Conservation (phyloP, 2,329 filamentous ascomycete genomes). For the Microcyclosporella mali region DNA sequence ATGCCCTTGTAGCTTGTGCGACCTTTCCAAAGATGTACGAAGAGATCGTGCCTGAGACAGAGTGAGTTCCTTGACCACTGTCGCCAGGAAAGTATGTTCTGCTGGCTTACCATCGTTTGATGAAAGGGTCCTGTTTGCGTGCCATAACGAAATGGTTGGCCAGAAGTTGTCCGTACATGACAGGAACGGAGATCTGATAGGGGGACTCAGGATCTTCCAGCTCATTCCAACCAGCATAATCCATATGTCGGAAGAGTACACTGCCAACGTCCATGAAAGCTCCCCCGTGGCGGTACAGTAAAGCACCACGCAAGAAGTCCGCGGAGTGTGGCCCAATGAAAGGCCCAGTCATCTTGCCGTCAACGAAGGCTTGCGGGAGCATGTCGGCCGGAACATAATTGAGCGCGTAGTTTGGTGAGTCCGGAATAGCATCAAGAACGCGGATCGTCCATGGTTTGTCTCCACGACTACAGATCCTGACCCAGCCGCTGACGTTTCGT, state of each 20-base stretch:
- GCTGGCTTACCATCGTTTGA: constrained; percentile 1
- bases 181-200: constrained; percentile 28
- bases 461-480: constrained; percentile 31
- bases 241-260: constrained; percentile 35
- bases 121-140: constrained; percentile 38
- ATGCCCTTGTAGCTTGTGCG: constrained; percentile 11
- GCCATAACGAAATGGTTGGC: constrained; percentile 42
- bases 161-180: constrained; percentile 25
- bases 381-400: constrained; percentile 35
- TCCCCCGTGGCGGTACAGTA: constrained; percentile 36
- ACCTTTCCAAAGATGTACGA: constrained; percentile 7
- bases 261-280: constrained; percentile 39
- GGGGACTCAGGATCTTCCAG: constrained; percentile 35
- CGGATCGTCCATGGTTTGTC: constrained; percentile 37
- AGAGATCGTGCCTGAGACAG: constrained; percentile 19
- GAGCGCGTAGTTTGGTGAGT: constrained; percentile 36
- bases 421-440: constrained; percentile 35
- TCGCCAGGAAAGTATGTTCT: too few species aligned
- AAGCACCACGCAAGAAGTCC: constrained; percentile 44
- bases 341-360: constrained; percentile 41
- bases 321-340: constrained; percentile 41
- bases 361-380: constrained; percentile 36
- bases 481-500: constrained; percentile 39
- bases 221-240: constrained; percentile 36
- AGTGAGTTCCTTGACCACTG: too few species aligned